Base-by-base conservation (phyloP, 2,329 filamentous ascomycete genomes). In the Cercospora zeina region DNA sequence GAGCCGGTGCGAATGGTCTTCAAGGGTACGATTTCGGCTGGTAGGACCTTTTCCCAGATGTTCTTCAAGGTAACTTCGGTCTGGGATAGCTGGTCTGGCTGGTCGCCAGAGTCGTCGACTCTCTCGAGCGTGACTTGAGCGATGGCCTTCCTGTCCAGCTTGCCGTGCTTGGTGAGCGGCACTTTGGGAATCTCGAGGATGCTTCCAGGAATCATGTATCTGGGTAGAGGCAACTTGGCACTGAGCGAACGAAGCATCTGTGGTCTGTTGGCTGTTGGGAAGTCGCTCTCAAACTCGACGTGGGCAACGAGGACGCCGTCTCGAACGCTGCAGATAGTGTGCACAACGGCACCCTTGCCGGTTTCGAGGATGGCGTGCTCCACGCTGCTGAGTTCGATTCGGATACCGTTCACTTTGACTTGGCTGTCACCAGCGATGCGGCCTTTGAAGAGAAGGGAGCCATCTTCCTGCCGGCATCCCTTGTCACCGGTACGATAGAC, bases 331-430 rank as follows among this genome's bases (percentile, higher is more conserved):
- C 71, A 68, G 2, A 71, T 62, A 3, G 73, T 69, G 0, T 73
- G 64, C 1, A 50, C 14, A 6, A 79, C 21, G 36, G 61, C 49
- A 0, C 74, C 65, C 10, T 62, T 58, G 0, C 63, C 14, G n/a
- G 42, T n/a, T 3, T 39, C 13, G 1, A 77, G 14, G 34, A 79
- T 71, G 19, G 55, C 61, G 2, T 56, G 54, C 51, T 76, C 76
- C 16, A 83, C 74, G 1, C 84, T 82, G 1, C 71, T 64, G 0
- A 84, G 69, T 11, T 84, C 81, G 33, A 83, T 61, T 1, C 79
- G 75, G 1, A 79, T 54, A 1, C 80, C 80, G 2, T 74, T 70
- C 1, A 83, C 66, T 65, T 83, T 83, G 65, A 82, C 68, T 54
- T 81, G 76, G 10, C 74, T 77, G 54, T 82, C 79, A 3, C 78